Evolutionary conservation across 768 basidiomycete genomes (phyloP).

Genomic region (Rhizopogon vulgaris): DNA sequence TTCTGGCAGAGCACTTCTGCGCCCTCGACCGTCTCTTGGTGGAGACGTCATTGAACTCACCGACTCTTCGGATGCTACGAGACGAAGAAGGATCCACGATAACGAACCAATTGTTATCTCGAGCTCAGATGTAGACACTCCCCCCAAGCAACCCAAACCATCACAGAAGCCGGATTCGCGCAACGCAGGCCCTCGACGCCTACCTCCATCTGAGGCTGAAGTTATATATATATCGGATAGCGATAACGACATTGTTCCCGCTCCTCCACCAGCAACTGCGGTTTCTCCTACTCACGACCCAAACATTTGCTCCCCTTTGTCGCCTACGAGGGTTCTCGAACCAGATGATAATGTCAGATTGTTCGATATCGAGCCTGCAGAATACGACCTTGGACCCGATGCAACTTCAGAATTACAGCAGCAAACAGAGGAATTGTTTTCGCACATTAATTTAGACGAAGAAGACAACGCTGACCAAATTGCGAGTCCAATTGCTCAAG

Average conservation of each 20-base stretch:
- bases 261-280: not conserved
- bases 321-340: not conserved
- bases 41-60: constrained; percentile 13
- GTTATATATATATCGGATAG: constrained; percentile 26
- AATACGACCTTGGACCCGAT: not conserved
- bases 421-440: not conserved
- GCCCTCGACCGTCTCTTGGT: constrained; percentile 8
- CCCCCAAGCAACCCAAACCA: not conserved
- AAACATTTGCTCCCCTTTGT: not conserved
- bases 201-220: constrained; percentile 12
- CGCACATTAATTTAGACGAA: not conserved
- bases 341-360: not conserved
- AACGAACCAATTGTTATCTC: constrained; percentile 19
- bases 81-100: not conserved
- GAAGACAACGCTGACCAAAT: not conserved
- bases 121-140: constrained; percentile 17
- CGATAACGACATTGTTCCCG: constrained; percentile 8
- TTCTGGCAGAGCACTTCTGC: constrained; percentile 4
- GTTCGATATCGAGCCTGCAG: not conserved
- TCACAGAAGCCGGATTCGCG: not conserved
- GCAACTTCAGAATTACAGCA: not conserved
- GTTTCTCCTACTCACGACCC: not conserved
- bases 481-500: not conserved
- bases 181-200: not conserved
- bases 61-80: constrained; percentile 15